Conservation (phyloP, 2,329 filamentous ascomycete species). For the Ophiostoma australiae region DNA sequence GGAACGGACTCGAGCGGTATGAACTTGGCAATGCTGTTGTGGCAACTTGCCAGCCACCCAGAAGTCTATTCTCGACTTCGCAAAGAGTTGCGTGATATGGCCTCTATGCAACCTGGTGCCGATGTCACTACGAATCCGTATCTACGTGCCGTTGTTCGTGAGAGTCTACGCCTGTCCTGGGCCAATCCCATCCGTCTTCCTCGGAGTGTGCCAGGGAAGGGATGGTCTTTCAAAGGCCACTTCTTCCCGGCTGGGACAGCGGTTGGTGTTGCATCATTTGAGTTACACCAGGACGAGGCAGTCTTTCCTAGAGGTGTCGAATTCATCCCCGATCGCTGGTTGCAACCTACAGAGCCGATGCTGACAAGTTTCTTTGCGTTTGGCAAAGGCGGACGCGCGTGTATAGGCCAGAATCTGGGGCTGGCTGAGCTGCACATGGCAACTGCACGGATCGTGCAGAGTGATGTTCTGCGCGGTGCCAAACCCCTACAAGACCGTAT, state of each 20-base stretch:
- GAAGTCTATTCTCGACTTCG: conserved; percentile 10
- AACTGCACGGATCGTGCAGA: conserved; percentile 10
- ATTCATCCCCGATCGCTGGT: conserved; percentile 29
- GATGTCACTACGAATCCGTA: conserved; percentile 19
- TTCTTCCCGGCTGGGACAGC: conserved; percentile 27
- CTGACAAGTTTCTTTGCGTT: conserved; percentile 27
- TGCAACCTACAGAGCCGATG: conserved; percentile 23
- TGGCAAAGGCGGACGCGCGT: conserved; percentile 29
- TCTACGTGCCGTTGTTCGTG: conserved; percentile 25
- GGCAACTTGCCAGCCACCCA: conserved; percentile 17
- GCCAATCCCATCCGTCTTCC: conserved; percentile 26
- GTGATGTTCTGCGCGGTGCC: conserved; percentile 15
- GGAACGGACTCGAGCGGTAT: conserved; percentile 26
- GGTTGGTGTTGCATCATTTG: conserved; percentile 28
- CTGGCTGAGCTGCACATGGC: conserved; percentile 25
- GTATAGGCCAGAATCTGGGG: conserved; percentile 28
- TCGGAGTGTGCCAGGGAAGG: conserved; percentile 19
- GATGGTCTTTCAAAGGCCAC: conserved; percentile 26
- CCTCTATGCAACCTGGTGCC: neutral
- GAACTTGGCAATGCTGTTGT: conserved; percentile 24
- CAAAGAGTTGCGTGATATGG: neutral
- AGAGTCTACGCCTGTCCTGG: conserved; percentile 27
- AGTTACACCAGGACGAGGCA: conserved; percentile 27
- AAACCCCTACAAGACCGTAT: neutral
- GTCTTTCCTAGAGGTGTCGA: conserved; percentile 27